phyloP scores from a whole-genome alignment of 441 rosid species.

The Adansonia rubrostipa region DNA sequence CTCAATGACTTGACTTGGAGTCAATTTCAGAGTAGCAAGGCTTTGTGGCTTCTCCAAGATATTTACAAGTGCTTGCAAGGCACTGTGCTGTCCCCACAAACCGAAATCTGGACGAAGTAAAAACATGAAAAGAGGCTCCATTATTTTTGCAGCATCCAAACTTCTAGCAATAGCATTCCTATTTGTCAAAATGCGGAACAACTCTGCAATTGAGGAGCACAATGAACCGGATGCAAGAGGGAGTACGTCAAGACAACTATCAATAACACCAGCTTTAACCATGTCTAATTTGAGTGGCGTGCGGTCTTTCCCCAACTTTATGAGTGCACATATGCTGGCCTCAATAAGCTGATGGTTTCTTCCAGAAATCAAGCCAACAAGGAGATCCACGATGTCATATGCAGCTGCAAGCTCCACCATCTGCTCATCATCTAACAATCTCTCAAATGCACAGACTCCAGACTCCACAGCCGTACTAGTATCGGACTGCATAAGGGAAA shows the following conservation, averaged over 20 bases:
- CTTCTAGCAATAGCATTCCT: constrained; percentile 82
- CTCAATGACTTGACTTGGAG: constrained; percentile 72
- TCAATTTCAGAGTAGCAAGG: constrained; percentile 64
- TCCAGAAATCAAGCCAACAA: constrained; percentile 66
- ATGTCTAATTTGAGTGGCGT: constrained; percentile 69
- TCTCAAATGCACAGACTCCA: constrained; percentile 77
- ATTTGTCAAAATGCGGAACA: constrained; percentile 85
- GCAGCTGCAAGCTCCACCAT: constrained; percentile 61
- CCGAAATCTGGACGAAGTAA: constrained; percentile 71
- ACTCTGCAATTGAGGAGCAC: constrained; percentile 72
- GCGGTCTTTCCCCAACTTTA: constrained; percentile 87
- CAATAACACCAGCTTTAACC: constrained; percentile 78
- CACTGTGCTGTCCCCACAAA: constrained; percentile 87
- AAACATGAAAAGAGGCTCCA: constrained; percentile 78
- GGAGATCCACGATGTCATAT: constrained; percentile 62
- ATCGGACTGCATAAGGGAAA: constrained; percentile 64
- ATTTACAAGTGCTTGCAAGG: constrained; percentile 86
- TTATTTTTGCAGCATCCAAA: constrained; percentile 70
- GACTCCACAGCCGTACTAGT: constrained; percentile 53
- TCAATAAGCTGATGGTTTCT: constrained; percentile 63
- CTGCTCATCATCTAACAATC: constrained; percentile 65
- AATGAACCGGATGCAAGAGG: constrained; percentile 64
- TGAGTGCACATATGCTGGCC: constrained; percentile 71
- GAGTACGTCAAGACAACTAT: constrained; percentile 73
- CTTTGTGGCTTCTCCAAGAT: constrained; percentile 89